Evolutionary conservation across 2,329 filamentous ascomycete species (phyloP).

Genomic region (Calonectria pseudoturangicola): DNA sequence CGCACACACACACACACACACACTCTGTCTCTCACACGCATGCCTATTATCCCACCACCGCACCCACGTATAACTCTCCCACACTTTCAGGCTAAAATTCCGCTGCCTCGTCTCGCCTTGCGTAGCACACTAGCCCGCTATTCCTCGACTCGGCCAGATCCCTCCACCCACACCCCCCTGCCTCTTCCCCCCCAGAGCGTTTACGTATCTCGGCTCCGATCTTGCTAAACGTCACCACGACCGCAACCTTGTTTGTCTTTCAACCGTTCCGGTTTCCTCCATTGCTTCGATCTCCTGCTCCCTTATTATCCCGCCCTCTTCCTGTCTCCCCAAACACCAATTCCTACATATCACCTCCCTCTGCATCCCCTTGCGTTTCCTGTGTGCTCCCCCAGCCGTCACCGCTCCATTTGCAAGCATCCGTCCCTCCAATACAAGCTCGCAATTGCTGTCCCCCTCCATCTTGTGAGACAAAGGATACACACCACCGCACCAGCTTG

Average conservation of each 20-base stretch:
- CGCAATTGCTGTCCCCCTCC: conserved; percentile 21
- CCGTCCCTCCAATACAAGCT: conserved; percentile 21
- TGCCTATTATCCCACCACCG: neutral
- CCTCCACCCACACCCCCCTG: neutral
- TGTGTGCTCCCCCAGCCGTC: conserved; percentile 33
- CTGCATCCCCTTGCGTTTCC: conserved; percentile 12
- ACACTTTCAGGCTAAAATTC: conserved; percentile 38
- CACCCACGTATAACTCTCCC: conserved; percentile 3
- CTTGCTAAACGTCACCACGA: conserved; percentile 33
- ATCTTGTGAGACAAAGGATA: conserved; percentile 34
- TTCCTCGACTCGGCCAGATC: conserved; percentile 8
- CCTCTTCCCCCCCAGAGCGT: conserved; percentile 27
- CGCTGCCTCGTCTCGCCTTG: conserved; percentile 34
- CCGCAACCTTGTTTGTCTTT: conserved; percentile 31
- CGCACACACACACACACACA: conserved; percentile 22
- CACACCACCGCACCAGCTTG: conserved; percentile 23
- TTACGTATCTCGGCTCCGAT: conserved; percentile 37
- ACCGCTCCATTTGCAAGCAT: conserved; percentile 16
- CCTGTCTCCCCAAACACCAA: neutral
- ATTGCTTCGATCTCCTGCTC: conserved; percentile 29
- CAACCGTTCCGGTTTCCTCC: conserved; percentile 33
- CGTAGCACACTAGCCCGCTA: conserved; percentile 13
- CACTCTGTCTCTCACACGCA: neutral
- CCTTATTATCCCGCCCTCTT: conserved; percentile 17
- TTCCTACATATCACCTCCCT: conserved; percentile 14